phyloP scores from a whole-genome alignment of 2,329 filamentous ascomycete species.

The Cercospora sojina region DNA sequence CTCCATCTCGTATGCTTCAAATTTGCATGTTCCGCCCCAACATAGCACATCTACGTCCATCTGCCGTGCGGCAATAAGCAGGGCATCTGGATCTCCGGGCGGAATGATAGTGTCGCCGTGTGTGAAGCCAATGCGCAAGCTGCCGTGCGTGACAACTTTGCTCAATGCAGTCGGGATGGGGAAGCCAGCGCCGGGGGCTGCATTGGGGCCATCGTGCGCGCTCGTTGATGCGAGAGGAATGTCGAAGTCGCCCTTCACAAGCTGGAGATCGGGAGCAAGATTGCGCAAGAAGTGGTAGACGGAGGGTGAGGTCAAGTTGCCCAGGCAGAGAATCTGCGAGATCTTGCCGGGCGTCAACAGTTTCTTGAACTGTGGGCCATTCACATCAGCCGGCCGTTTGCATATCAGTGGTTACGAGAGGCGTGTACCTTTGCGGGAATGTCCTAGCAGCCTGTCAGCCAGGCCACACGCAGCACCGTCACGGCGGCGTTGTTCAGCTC shows the following conservation, averaged over 20 bases:
- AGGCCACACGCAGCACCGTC: conserved; percentile 11
- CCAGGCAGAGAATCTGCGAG: conserved; percentile 58
- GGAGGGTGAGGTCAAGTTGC: conserved; percentile 58
- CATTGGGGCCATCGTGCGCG: conserved; percentile 17
- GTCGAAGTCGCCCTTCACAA: conserved; percentile 70
- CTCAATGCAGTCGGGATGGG: conserved; percentile 53
- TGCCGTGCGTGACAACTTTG: conserved; percentile 69
- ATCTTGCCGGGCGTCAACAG: conserved; percentile 60
- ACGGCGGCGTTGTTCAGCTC: conserved; percentile 6
- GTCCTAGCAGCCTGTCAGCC: conserved; percentile 51
- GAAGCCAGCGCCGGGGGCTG: conserved; percentile 27
- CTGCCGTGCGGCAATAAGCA: conserved; percentile 66
- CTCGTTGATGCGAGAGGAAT: conserved; percentile 61
- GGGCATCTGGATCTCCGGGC: conserved; percentile 64
- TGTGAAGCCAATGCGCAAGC: conserved; percentile 67
- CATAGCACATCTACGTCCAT: conserved; percentile 70
- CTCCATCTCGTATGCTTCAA: conserved; percentile 70
- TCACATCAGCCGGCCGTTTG: conserved; percentile 7
- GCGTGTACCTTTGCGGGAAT: conserved; percentile 77
- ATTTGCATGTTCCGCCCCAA: conserved; percentile 68
- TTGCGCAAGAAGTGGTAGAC: conserved; percentile 58
- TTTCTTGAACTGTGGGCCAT: conserved; percentile 49
- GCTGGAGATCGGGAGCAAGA: conserved; percentile 62
- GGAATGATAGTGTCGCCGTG: conserved; percentile 71
- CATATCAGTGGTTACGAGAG: conserved; percentile 3